Evolutionary conservation across 345 rosid species (phyloP), one percentile per base, ranked within the genome.

Genomic region (Noccaea bulbosa): DNA sequence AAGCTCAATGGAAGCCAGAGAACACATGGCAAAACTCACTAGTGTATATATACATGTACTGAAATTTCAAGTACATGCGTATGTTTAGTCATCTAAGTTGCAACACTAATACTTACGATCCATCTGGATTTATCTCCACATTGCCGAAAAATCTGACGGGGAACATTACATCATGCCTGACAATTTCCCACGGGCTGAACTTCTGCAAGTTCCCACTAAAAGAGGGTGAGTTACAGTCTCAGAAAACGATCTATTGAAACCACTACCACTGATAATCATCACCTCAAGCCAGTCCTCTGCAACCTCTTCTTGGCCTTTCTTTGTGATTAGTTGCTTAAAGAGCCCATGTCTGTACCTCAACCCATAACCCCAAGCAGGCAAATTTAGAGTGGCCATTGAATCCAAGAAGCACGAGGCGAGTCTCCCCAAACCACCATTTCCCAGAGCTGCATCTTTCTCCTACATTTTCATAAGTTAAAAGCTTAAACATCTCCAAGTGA

Each of bases 241-340:
- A 63, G 44, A 52, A 76, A 63, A 56, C n/a, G 8, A 58, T 77
- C 50, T 69, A 72, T 15, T 14, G 8, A 57, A 65, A 46, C 14
- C 33, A 38, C 56, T 33, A 43, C n/a, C 10, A 65, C 3, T 35
- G 22, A 60, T 5, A 43, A 66, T 16, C 17, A 43, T 70, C 76
- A 81, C 99, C 96, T 94, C 99, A 71, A 94, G 99, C 97, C 99
- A 94, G 80, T 91, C 99, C 81, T 94, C 99, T 41, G 99, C 89
- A 79, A 76, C 45, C 83, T 94, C 99, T 78, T 94, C 91, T 72
- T 94, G 99, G 48, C 97, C 99, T 58, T 84, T 91, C 83, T 80
- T 85, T 62, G 94, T 80, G 54, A 94, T 87, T 22, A 59, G 73
- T 84, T 94, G 97, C 81, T 93, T 91, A 79, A 93, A 93, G 55